Base-by-base conservation (phyloP, 495 filamentous ascomycete species). In the Emericellopsis terricola region DNA sequence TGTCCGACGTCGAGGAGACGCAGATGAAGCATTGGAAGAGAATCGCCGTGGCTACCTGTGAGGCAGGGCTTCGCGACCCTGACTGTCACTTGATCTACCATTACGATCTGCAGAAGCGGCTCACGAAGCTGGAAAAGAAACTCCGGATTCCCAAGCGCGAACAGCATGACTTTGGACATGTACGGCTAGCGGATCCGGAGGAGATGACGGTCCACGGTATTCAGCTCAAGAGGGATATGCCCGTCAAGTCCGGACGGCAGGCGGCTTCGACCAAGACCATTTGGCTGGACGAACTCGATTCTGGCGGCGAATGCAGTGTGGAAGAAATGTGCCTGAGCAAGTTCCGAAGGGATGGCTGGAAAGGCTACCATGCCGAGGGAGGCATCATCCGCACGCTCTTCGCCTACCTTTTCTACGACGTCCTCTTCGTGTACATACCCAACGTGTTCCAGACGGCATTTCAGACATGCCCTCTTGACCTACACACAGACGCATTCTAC, bases 391-490 rank as follows among this genome's bases (percentile, higher is more conserved):
- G 85, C 27, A 97, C 89, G 1, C 58, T 97, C 34, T 94, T 94
- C 52, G 81, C 73, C 16, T 84, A 84, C 44, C 69, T 97, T 15
- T 93, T 97, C 58, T 86, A 75, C 60, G 87, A 96, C 55, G 69
- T 94, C 20, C 64, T 97, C 4, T 96, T 94, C 57, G 66, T 85
- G 21, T 93, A 92, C 55, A 67, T 94, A 18, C 86, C 89, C 15
- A 94, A 94, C 42, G 87, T 96, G 41, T 97, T 96, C 56, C 84
- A 96, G 49, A 97, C 87, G 3, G 64, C 78, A 4, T 97, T 77
- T 51, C 89, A 97, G 48, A 93, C 82, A 1, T 91, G 82, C 45
- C 89, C 89, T 1, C 61, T 97, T 10, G 89, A 97, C 49, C 63
- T 97, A 6, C 77, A 87, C 49, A 94, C 86, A 3, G 89, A 94